phyloP scores from a whole-genome alignment of 1,284 basidiomycete species.

The Malassezia globosa region DNA sequence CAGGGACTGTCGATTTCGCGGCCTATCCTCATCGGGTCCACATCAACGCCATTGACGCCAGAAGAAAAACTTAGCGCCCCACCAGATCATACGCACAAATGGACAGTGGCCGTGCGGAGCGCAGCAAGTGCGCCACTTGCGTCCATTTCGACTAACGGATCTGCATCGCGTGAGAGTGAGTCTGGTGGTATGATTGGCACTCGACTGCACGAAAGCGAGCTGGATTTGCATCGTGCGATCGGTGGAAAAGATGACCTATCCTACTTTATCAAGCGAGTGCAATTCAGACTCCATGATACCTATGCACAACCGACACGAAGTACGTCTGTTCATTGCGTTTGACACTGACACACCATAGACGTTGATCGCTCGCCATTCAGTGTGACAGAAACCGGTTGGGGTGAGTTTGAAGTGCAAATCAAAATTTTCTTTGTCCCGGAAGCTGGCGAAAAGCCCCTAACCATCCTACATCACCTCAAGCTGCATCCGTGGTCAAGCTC shows the following conservation, averaged over 20 bases:
- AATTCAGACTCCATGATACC: conserved; percentile 95
- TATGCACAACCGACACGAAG: conserved; percentile 81
- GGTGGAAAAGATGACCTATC: conserved; percentile 45
- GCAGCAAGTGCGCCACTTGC: conserved; percentile 50
- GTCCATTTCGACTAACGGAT: conserved; percentile 24
- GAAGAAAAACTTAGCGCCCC: conserved; percentile 58
- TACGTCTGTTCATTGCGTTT: conserved; percentile 49
- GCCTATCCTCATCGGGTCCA: conserved; percentile 90
- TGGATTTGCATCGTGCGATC: conserved; percentile 42
- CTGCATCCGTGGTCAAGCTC: conserved; percentile 77
- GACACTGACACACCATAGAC: conserved; percentile 51
- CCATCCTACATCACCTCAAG: conserved; percentile 82
- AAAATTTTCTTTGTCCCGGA: conserved; percentile 84
- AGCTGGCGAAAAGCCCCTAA: conserved; percentile 78
- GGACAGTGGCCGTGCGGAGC: conserved; percentile 83
- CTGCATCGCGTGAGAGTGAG: background rate
- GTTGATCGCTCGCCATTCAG: conserved; percentile 87
- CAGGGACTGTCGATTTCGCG: conserved; percentile 55
- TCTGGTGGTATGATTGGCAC: conserved; percentile 22
- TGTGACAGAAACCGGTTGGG: conserved; percentile 96
- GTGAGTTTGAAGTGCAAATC: conserved; percentile 94
- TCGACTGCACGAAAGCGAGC: conserved; percentile 34
- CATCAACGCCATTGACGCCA: conserved; percentile 67
- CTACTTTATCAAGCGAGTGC: conserved; percentile 63
- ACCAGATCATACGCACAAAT: conserved; percentile 81